Evolutionary conservation across 1,284 basidiomycete species (phyloP).

Genomic region (Polyporus tsugae): DNA sequence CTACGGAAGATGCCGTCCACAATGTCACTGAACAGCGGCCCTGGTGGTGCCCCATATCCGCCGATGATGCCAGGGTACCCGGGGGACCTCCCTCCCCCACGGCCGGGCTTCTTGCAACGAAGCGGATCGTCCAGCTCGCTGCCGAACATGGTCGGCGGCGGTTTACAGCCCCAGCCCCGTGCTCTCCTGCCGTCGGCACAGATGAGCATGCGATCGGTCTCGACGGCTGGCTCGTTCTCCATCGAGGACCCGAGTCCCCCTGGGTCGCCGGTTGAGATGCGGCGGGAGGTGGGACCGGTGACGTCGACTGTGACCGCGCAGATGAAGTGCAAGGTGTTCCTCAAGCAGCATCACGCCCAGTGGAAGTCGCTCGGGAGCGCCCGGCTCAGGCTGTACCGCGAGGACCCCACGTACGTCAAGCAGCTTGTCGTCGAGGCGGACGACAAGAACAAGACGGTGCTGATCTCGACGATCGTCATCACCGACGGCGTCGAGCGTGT

Average conservation of each 20-base stretch:
- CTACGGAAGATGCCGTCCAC: conserved; percentile 68
- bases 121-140: conserved; percentile 42
- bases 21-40: conserved; percentile 53
- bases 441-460: conserved; percentile 75
- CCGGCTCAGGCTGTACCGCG: conserved; percentile 87
- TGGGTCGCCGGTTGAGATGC: conserved; percentile 71
- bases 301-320: conserved; percentile 84
- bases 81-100: conserved; percentile 39
- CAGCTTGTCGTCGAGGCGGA: conserved; percentile 96
- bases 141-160: conserved; percentile 44
- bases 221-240: conserved; percentile 58
- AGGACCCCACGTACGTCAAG: conserved; percentile 88
- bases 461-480: conserved; percentile 96
- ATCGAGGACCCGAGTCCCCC: conserved; percentile 78
- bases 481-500: conserved; percentile 97
- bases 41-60: not conserved
- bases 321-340: conserved; percentile 99
- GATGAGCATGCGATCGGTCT: conserved; percentile 57
- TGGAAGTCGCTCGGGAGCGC: conserved; percentile 97
- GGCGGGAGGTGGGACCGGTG: conserved; percentile 67
- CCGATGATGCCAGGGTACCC: conserved; percentile 54
- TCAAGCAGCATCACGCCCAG: conserved; percentile 94
- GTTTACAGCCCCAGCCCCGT: conserved; percentile 56
- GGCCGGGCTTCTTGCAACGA: conserved; percentile 43
- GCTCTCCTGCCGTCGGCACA: conserved; percentile 70